phyloP scores from a whole-genome alignment of 2,329 filamentous ascomycete genomes.

The Colletotrichum euphorbiae region DNA sequence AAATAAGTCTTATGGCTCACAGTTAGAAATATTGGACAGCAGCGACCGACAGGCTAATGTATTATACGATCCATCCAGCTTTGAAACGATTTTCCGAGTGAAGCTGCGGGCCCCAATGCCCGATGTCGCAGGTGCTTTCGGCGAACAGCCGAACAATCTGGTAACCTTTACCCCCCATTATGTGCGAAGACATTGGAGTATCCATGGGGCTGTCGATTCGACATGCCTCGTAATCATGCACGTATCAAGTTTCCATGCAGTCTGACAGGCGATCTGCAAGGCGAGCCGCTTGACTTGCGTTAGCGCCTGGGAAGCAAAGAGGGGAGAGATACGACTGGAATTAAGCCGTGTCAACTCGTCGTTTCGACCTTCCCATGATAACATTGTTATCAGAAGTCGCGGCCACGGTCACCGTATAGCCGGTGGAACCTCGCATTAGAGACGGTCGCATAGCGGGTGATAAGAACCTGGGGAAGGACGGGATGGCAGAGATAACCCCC shows the following conservation, averaged over 20 bases:
- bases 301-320: neutral
- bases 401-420: neutral
- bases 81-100: neutral
- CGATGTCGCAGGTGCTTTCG: neutral
- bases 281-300: neutral
- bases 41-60: neutral
- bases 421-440: neutral
- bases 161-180: neutral
- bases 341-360: neutral
- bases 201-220: neutral
- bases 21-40: neutral
- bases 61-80: neutral
- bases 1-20: neutral
- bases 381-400: neutral
- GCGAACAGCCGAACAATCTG: neutral
- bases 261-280: neutral
- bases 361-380: constrained; percentile 8
- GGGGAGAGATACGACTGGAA: neutral
- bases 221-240: neutral
- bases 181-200: neutral
- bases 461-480: neutral
- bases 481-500: neutral
- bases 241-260: neutral
- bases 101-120: neutral
- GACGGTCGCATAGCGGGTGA: neutral